These are phyloP conservation scores for Schizopora paradoxa DNA, from an alignment of 1,284 basidiomycete species.

Conservation along the genomic window DNA sequence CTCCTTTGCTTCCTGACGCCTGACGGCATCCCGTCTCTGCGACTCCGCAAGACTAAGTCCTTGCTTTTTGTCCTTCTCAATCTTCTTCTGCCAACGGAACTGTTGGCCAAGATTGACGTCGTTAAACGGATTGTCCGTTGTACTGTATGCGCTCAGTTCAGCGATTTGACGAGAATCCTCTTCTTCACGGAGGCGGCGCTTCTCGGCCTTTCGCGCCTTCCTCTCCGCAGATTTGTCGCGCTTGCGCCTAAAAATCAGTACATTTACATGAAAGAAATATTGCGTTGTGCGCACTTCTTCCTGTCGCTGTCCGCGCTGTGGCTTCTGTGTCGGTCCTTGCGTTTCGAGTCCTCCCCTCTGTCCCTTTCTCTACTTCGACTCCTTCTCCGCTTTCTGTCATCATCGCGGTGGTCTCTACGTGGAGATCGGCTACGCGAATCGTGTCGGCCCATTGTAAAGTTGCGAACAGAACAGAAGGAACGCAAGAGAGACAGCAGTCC, in stretches of 20 bases:
- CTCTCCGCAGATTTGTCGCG: conserved; percentile 76
- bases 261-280: conserved; percentile 3
- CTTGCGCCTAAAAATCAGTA: conserved; percentile 51
- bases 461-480: too few species aligned
- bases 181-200: conserved; percentile 75
- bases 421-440: too few species aligned
- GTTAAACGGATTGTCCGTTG: conserved; percentile 95
- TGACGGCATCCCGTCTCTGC: conserved; percentile 71
- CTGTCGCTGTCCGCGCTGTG: too few species aligned
- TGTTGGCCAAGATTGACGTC: conserved; percentile 93
- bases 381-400: too few species aligned
- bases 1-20: conserved; percentile 88
- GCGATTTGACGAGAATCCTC: conserved; percentile 85
- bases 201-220: conserved; percentile 74
- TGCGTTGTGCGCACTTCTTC: too few species aligned
- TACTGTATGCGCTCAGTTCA: conserved; percentile 88
- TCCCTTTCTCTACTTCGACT: too few species aligned
- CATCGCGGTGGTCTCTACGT: too few species aligned
- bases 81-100: conserved; percentile 98
- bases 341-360: too few species aligned
- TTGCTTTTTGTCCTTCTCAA: conserved; percentile 89
- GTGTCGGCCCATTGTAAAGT: too few species aligned
- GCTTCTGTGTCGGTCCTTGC: too few species aligned
- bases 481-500: too few species aligned
- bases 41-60: conserved; percentile 81